Evolutionary conservation across 345 rosid species (phyloP).

Genomic region (Euphorbia tirucalli): DNA sequence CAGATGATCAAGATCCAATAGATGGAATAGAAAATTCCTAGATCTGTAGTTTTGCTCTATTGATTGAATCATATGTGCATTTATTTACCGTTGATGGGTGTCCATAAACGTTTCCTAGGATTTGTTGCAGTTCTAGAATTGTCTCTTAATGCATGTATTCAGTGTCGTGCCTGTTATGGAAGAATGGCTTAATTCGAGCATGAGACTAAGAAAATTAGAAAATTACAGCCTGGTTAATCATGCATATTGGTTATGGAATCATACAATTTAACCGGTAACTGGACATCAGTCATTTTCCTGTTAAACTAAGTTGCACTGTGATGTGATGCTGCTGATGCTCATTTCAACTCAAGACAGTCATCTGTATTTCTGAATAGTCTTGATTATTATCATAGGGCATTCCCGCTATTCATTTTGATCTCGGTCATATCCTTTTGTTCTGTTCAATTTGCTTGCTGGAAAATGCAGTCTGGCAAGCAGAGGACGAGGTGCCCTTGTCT

Average conservation of each 20-base stretch:
- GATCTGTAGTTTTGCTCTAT: neutral
- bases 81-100: neutral
- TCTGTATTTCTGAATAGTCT: neutral
- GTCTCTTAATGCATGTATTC: neutral
- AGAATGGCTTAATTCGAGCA: constrained; percentile 13
- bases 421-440: constrained; percentile 18
- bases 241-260: neutral
- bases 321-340: constrained; percentile 8
- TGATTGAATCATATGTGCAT: neutral
- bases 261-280: constrained; percentile 1
- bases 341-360: constrained; percentile 10
- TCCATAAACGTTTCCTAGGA: neutral
- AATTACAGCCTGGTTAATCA: constrained; percentile 2
- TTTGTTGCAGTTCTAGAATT: neutral
- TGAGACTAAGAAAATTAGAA: constrained; percentile 1
- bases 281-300: neutral
- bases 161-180: neutral
- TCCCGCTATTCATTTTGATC: neutral
- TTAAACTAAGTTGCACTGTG: neutral
- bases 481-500: constrained; percentile 83
- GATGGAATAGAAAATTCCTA: neutral
- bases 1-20: neutral
- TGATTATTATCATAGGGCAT: neutral
- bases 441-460: constrained; percentile 50
- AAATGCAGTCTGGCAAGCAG: constrained; percentile 74